Conservation (phyloP, 257 asterid species). For the Hygrophila difformis region DNA sequence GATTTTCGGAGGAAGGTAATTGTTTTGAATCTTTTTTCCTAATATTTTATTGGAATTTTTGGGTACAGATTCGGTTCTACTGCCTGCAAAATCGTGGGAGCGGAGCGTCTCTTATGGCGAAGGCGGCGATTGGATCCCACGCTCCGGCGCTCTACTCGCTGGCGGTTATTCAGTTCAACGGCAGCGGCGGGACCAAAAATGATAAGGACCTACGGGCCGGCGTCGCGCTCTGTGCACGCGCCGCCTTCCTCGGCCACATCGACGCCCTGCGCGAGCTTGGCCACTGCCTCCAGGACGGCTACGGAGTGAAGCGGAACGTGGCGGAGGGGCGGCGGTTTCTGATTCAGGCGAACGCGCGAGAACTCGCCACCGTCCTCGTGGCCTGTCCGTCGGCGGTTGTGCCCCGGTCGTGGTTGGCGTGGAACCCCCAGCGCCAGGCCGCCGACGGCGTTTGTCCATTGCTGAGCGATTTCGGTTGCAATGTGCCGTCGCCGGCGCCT, state of each 20-base stretch:
- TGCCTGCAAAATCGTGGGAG: conserved; percentile 74
- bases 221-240: conserved; percentile 84
- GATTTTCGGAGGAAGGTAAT: too few relatives aligned
- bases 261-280: conserved; percentile 96
- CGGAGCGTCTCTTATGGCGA: conserved; percentile 90
- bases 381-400: conserved; percentile 42
- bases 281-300: conserved; percentile 96
- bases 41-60: conserved; percentile 8
- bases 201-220: conserved; percentile 93
- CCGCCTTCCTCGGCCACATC: conserved; percentile 86
- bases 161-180: conserved; percentile 88
- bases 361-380: conserved; percentile 57
- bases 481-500: conserved; percentile 71
- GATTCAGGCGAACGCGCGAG: conserved; percentile 98
- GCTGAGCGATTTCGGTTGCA: conserved; percentile 85
- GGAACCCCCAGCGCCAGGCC: conserved; percentile 45
- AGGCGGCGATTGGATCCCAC: conserved; percentile 87
- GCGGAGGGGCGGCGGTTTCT: conserved; percentile 82
- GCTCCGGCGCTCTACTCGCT: conserved; percentile 89
- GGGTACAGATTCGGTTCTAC: conserved; percentile 79
- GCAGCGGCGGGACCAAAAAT: conserved; percentile 88
- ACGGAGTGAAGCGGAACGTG: conserved; percentile 83
- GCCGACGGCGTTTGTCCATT: conserved; percentile 49
- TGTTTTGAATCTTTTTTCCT: too few relatives aligned
- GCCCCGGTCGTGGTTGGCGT: conserved; percentile 51